phyloP scores from a whole-genome alignment of 129 eudicot species.

The Helichrysum umbraculigerum region DNA sequence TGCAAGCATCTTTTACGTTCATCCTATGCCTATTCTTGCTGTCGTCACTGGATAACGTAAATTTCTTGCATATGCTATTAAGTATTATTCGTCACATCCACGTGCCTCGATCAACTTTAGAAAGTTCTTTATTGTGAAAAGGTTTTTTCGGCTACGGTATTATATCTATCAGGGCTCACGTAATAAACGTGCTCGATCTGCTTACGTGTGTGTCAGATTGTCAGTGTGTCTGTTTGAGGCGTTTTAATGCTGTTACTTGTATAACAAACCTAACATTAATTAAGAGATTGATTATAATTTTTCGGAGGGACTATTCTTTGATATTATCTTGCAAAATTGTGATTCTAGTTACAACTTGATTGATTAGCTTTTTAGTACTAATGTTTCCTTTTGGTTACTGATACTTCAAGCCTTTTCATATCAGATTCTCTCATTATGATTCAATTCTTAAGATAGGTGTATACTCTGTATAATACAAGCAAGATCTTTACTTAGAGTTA shows the following conservation, averaged over 20 bases:
- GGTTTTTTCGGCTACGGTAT: neutral
- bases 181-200: too few relatives aligned
- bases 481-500: neutral
- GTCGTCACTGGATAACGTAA: conserved; percentile 8
- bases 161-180: neutral
- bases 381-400: neutral
- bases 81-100: neutral
- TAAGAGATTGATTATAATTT: neutral
- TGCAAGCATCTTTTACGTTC: neutral
- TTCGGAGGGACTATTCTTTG: neutral
- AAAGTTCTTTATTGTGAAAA: conserved; percentile 13
- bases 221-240: too few relatives aligned
- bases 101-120: neutral
- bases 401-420: neutral
- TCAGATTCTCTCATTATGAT: neutral
- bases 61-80: conserved; percentile 4
- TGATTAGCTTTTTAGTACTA: neutral
- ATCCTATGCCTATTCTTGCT: neutral
- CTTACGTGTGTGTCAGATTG: neutral
- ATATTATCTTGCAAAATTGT: neutral
- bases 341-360: neutral
- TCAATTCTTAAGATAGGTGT: too few relatives aligned
- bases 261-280: neutral
- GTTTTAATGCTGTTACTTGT: neutral
- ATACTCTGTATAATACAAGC: too few relatives aligned